Base-by-base conservation (phyloP, 371 early-diverging fungal species). In the Mortierella sp. region DNA sequence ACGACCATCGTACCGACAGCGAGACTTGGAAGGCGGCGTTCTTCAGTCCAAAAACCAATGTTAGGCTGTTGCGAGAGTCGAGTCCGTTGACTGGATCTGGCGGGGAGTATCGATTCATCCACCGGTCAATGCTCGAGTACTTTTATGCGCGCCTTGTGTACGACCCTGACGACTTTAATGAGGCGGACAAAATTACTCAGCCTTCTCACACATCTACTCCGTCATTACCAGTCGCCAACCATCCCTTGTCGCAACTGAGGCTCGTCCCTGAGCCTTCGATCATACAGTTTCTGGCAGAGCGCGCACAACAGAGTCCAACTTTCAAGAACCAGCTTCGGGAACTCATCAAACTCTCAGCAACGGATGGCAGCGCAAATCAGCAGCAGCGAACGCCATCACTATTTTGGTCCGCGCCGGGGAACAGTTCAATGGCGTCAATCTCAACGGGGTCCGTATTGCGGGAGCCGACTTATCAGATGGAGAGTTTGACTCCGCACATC, bases 81-180 rank as follows among this genome's bases (percentile, higher is more conserved):
- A 45, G 55, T 31, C 71, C 71, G 1, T 13, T 76, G 13, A 50
- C 24, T 22, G 66, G 77, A 10, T 29, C 37, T 1, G 77, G 77
- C 48, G 61, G 67, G 13, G 40, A 66, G 10, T 67, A 67, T 11
- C 66, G 45, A 6, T 76, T 71, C 26, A 58, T 71, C 22, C 77
- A 76, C 16, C 29, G 41, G 8, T 70, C 77, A 8, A 24, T 71
- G 22, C 63, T 67, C 22, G 71, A 67, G 9, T 71, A 76, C 22
- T 43, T 37, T 22, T 19, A 44, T 11, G n/a, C 45, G 24, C 70
- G 39, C 13, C n/a, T 19, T 5, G 45, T 61, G 14, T 52, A 52
- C 37, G 39, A 65, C 0, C 53, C 66, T 19, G 19, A 39, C 5
- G 43, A n/a, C n/a, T n/a, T n/a, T n/a, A n/a, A n/a, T n/a, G n/a